Evolutionary conservation across 2,329 filamentous ascomycete genomes (phyloP).

Genomic region (Cadophora malorum): DNA sequence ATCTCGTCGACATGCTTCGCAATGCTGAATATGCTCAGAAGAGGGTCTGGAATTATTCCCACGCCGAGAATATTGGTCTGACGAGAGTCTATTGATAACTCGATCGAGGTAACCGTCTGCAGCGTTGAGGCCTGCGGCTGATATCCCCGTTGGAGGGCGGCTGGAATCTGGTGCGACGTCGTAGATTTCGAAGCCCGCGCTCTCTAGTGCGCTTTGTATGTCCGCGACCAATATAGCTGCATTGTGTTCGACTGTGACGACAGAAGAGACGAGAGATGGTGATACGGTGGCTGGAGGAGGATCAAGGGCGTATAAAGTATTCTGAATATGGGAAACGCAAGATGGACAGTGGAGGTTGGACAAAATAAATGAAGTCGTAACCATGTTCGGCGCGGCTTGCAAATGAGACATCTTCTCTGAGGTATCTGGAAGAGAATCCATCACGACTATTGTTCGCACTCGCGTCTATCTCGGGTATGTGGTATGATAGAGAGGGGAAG

Average conservation of each 20-base stretch:
- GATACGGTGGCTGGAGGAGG: slow-evolving; percentile 64
- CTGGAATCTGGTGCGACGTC: slow-evolving; percentile 35
- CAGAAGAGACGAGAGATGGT: slow-evolving; percentile 74
- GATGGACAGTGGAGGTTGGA: slow-evolving; percentile 81
- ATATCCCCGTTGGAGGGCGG: slow-evolving; percentile 9
- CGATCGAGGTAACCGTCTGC: slow-evolving; percentile 41
- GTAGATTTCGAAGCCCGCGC: slow-evolving; percentile 65
- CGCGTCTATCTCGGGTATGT: neutral
- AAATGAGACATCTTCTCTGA: slow-evolving; percentile 2
- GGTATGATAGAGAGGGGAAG: neutral
- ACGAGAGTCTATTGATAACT: slow-evolving; percentile 36
- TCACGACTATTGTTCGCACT: neutral
- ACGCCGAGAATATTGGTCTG: slow-evolving; percentile 31
- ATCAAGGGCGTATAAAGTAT: slow-evolving; percentile 57
- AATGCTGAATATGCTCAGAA: slow-evolving; percentile 53
- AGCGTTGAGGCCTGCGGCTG: slow-evolving; percentile 30
- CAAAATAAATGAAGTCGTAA: slow-evolving; percentile 59
- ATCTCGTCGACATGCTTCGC: slow-evolving; percentile 55
- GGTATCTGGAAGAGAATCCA: neutral
- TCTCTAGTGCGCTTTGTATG: slow-evolving; percentile 57
- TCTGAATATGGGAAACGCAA: slow-evolving; percentile 71
- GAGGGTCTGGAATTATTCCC: slow-evolving; percentile 12
- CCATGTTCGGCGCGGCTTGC: slow-evolving; percentile 19
- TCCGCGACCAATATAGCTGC: slow-evolving; percentile 50
- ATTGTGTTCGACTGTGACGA: slow-evolving; percentile 66